phyloP scores from a whole-genome alignment of 192 early-diverging fungal species.

The Funneliformis geosporum region DNA sequence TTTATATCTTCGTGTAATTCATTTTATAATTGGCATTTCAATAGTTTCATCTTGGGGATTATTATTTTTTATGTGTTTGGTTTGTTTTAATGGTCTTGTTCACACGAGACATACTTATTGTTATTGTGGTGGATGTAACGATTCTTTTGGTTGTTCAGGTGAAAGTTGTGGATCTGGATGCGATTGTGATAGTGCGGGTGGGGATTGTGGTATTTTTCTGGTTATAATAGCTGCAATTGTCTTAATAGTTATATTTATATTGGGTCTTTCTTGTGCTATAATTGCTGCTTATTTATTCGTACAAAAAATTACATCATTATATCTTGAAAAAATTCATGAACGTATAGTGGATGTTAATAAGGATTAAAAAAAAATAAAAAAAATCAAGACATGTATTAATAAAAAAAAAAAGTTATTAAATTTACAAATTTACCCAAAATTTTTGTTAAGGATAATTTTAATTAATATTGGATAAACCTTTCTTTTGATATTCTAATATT shows the following conservation, averaged over 20 bases:
- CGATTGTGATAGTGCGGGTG: neutral
- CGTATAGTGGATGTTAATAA: neutral
- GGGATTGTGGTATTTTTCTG: neutral
- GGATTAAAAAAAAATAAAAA: neutral
- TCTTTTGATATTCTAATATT: too few species aligned
- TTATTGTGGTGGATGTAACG: neutral
- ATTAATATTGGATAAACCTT: too few species aligned
- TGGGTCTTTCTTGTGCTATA: neutral
- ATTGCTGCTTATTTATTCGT: slow-evolving; percentile 7
- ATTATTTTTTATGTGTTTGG: neutral
- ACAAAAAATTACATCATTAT: neutral
- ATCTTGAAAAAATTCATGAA: neutral
- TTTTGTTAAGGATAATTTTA: too few species aligned
- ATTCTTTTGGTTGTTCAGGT: neutral
- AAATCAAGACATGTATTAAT: too few species aligned
- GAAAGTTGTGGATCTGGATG: neutral
- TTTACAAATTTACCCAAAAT: too few species aligned
- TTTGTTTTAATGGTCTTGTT: neutral
- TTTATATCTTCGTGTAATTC: neutral
- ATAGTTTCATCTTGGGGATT: slow-evolving; percentile 8
- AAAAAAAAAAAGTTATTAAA: too few species aligned
- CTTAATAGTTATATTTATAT: neutral
- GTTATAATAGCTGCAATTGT: neutral
- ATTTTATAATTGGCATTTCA: neutral
- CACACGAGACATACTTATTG: neutral